Conservation (phyloP, 2,329 filamentous ascomycete genomes). For the Proliferodiscus dingleyae region DNA sequence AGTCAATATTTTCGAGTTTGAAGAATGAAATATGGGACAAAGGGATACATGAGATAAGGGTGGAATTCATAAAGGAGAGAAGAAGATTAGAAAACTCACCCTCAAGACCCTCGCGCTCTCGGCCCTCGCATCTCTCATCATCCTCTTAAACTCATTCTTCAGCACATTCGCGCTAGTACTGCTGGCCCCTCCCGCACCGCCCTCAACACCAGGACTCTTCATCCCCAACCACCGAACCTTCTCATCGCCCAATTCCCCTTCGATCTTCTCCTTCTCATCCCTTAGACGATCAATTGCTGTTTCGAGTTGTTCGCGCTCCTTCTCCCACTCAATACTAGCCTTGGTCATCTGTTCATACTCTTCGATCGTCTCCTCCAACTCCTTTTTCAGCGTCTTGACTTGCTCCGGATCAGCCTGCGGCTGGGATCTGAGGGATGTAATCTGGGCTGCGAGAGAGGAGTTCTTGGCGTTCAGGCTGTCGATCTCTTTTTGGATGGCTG, state of each 20-base stretch:
- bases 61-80: constrained; percentile 5
- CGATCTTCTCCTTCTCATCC: constrained; percentile 58
- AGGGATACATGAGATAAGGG: constrained; percentile 17
- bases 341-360: constrained; percentile 69
- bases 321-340: constrained; percentile 65
- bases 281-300: constrained; percentile 57
- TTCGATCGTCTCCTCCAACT: constrained; percentile 61
- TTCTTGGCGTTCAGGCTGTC: constrained; percentile 49
- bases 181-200: constrained; percentile 29
- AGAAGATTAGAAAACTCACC: constrained; percentile 42
- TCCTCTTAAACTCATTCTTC: constrained; percentile 73
- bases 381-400: constrained; percentile 53
- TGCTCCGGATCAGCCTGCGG: constrained; percentile 15
- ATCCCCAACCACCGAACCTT: constrained; percentile 61
- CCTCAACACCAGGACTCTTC: constrained; percentile 44
- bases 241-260: constrained; percentile 62
- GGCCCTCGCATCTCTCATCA: constrained; percentile 68
- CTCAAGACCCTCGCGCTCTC: constrained; percentile 61
- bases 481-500: constrained; percentile 54
- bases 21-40: too few species aligned
- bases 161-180: constrained; percentile 62
- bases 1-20: constrained; percentile 13
- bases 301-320: constrained; percentile 63
- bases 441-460: constrained; percentile 22
- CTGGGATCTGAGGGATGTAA: constrained; percentile 22